Evolutionary conservation across 2,329 filamentous ascomycete genomes (phyloP).

Genomic region (Colletotrichum lindemuthianum): DNA sequence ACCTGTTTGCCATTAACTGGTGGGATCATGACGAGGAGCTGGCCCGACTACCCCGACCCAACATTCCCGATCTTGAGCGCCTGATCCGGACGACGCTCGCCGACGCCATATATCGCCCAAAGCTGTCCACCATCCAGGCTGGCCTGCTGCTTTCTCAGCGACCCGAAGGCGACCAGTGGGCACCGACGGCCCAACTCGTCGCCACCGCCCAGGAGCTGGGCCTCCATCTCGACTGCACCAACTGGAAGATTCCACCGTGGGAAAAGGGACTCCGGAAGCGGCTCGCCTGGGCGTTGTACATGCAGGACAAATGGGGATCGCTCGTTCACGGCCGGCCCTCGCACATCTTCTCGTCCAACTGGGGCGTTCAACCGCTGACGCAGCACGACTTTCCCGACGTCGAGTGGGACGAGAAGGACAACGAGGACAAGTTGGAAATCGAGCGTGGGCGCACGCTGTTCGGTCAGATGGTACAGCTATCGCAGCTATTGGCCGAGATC

Average conservation of each 20-base stretch:
- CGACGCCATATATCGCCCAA: constrained; percentile 83
- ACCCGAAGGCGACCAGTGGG: constrained; percentile 83
- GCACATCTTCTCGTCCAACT: constrained; percentile 75
- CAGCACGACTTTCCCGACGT: constrained; percentile 78
- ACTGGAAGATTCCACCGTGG: constrained; percentile 90
- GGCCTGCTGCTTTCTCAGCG: constrained; percentile 79
- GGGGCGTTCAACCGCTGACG: constrained; percentile 77
- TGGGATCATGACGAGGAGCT: constrained; percentile 80
- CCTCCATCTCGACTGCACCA: constrained; percentile 85
- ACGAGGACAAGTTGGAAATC: constrained; percentile 71
- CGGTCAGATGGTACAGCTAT: constrained; percentile 78
- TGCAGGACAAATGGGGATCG: constrained; percentile 93
- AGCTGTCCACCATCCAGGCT: constrained; percentile 82
- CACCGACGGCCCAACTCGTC: constrained; percentile 86
- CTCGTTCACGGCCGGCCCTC: constrained; percentile 87
- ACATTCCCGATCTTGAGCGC: constrained; percentile 78
- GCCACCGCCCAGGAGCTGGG: constrained; percentile 89
- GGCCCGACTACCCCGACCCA: constrained; percentile 71
- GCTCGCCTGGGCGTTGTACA: constrained; percentile 90
- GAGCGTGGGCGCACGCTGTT: constrained; percentile 77
- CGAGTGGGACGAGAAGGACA: constrained; percentile 70
- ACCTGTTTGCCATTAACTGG: constrained; percentile 88
- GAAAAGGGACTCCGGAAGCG: constrained; percentile 86
- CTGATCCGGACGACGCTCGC: constrained; percentile 78
- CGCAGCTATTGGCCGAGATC: constrained; percentile 80